phyloP scores from a whole-genome alignment of 495 filamentous ascomycete genomes.

The Aspergillus biplanus region DNA sequence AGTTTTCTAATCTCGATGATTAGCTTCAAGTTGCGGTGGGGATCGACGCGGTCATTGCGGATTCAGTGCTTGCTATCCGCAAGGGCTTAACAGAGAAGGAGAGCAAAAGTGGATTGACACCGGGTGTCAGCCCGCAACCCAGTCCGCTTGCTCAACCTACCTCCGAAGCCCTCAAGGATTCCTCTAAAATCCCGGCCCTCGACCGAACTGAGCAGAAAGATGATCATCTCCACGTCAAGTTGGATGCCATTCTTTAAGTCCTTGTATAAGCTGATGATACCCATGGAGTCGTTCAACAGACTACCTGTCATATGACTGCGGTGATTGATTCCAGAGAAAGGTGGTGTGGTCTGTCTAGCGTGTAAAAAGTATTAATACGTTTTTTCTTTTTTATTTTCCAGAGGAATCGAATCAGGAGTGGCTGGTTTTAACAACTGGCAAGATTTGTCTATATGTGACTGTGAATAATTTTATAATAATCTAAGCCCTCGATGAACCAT shows the following conservation, averaged over 20 bases:
- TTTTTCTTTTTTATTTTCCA: background rate
- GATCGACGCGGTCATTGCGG: slow-evolving; percentile 96
- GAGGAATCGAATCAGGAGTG: background rate
- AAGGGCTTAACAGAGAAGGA: slow-evolving; percentile 64
- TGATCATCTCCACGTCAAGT: slow-evolving; percentile 24
- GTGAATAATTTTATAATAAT: background rate
- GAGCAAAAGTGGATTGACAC: slow-evolving; percentile 30
- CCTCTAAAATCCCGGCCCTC: slow-evolving; percentile 37
- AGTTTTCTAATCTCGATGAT: slow-evolving; percentile 14
- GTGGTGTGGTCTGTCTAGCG: too few species aligned
- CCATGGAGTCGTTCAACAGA: background rate
- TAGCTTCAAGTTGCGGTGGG: slow-evolving; percentile 91
- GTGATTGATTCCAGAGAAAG: too few species aligned
- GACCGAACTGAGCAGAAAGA: slow-evolving; percentile 31
- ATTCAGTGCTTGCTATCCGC: slow-evolving; percentile 83
- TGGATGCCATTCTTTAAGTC: slow-evolving; percentile 16
- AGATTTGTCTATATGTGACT: background rate
- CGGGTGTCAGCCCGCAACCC: slow-evolving; percentile 30
- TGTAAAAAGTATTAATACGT: background rate
- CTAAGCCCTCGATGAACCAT: too few species aligned
- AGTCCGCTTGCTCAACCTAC: slow-evolving; percentile 32
- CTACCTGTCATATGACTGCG: slow-evolving; percentile 2
- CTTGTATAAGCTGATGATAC: background rate
- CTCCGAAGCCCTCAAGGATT: slow-evolving; percentile 28
- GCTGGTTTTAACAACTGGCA: slow-evolving; percentile 5